These are phyloP conservation scores for Dactylellina parvicollis DNA, from an alignment of 2,329 filamentous ascomycete genomes.

Conservation along the genomic window DNA sequence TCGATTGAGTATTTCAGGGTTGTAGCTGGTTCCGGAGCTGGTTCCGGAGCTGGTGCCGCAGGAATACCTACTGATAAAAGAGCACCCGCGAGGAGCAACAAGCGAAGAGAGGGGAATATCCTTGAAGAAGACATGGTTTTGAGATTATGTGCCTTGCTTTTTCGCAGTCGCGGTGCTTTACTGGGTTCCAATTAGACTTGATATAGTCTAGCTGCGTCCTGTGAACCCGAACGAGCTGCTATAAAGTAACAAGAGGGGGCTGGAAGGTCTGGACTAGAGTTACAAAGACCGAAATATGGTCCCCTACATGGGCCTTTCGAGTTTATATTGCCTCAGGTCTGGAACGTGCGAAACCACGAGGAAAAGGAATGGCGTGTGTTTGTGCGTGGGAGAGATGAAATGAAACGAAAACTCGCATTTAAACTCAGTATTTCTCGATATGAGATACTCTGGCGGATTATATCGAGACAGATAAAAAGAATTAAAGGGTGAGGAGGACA, in stretches of 20 bases:
- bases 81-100: slow-evolving; percentile 2
- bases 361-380: slow-evolving; percentile 5
- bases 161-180: background rate
- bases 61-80: background rate
- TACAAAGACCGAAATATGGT: background rate
- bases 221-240: background rate
- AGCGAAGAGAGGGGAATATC: background rate
- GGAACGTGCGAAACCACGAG: slow-evolving; percentile 17
- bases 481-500: background rate
- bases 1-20: slow-evolving; percentile 9
- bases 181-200: background rate
- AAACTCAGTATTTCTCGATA: slow-evolving; percentile 24
- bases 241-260: background rate
- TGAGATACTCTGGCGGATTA: slow-evolving; percentile 11
- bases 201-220: background rate
- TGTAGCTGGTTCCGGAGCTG: background rate
- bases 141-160: background rate
- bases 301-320: background rate
- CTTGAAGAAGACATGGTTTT: background rate
- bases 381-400: background rate
- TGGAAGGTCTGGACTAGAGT: background rate
- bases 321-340: slow-evolving; percentile 21
- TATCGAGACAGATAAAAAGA: slow-evolving; percentile 29
- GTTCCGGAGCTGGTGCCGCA: background rate
- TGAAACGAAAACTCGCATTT: slow-evolving; percentile 41